Percentiles rank a stretch among this genome's conserved stretches.
phyloP scores from a whole-genome alignment of 257 asterid species.

The Fraxinus anomala region DNA sequence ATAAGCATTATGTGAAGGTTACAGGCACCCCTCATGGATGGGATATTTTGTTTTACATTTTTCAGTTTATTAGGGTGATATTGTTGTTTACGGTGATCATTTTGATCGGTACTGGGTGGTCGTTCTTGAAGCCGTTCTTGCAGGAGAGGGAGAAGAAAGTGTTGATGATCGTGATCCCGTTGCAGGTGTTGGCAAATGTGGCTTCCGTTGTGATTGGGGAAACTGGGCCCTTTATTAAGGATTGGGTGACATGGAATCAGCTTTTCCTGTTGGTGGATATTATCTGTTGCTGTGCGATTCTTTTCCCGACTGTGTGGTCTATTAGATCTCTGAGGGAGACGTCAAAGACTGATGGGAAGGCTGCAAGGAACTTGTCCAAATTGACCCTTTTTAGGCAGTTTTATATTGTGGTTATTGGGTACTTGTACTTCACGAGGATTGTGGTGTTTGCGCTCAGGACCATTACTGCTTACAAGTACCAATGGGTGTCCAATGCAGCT shows the following conservation, averaged over 20 bases:
- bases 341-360: slow-evolving; percentile 97
- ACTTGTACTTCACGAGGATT: slow-evolving; percentile 90
- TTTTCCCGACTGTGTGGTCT: slow-evolving; percentile 97
- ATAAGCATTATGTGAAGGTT: slow-evolving; percentile 90
- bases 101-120: slow-evolving; percentile 92
- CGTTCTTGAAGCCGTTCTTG: slow-evolving; percentile 85
- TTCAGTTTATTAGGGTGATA: slow-evolving; percentile 85
- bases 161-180: slow-evolving; percentile 95
- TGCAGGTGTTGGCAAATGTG: slow-evolving; percentile 86
- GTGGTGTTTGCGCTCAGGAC: slow-evolving; percentile 93
- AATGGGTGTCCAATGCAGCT: slow-evolving; percentile 91
- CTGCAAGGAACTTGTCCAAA: slow-evolving; percentile 89
- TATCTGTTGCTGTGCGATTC: slow-evolving; percentile 86
- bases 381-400: slow-evolving; percentile 94
- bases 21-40: slow-evolving; percentile 98
- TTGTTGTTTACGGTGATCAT: slow-evolving; percentile 84
- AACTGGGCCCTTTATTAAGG: slow-evolving; percentile 92
- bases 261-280: slow-evolving; percentile 88
- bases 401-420: slow-evolving; percentile 91
- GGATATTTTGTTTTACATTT: slow-evolving; percentile 93
- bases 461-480: slow-evolving; percentile 87
- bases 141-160: slow-evolving; percentile 95
- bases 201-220: slow-evolving; percentile 95
- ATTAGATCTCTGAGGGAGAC: slow-evolving; percentile 96
- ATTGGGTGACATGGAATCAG: slow-evolving; percentile 84